Evolutionary conservation across 78 protist genomes (phyloP).

Genomic region (Dictyostelium brefeldianum): DNA sequence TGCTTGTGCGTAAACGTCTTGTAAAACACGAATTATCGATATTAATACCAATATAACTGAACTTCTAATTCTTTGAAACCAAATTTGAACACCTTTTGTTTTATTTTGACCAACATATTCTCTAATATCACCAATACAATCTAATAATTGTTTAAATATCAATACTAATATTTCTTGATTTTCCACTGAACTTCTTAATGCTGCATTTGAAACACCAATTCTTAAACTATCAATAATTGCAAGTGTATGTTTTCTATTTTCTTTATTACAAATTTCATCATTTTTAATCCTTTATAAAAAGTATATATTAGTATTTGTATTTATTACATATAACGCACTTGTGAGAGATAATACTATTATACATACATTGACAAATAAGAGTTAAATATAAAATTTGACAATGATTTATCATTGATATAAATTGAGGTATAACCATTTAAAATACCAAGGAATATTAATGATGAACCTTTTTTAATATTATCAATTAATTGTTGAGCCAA

Average conservation of each 20-base stretch:
- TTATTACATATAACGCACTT: too few species aligned
- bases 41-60: neutral
- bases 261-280: conserved; percentile 10
- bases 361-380: conserved; percentile 28
- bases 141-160: conserved; percentile 19
- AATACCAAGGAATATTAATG: conserved; percentile 22
- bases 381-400: neutral
- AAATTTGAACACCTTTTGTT: neutral
- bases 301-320: neutral
- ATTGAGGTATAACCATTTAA: conserved; percentile 6
- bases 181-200: neutral
- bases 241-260: conserved; percentile 24
- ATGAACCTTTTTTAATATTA: conserved; percentile 22
- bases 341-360: too few species aligned
- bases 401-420: neutral
- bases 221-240: conserved; percentile 28
- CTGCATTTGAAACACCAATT: conserved; percentile 25
- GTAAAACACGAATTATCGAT: neutral
- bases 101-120: conserved; percentile 14
- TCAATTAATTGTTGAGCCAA: neutral
- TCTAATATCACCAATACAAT: conserved; percentile 11
- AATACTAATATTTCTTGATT: neutral
- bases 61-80: neutral
- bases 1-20: neutral
- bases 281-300: conserved; percentile 2